These are phyloP conservation scores for Begonia peltatifolia DNA, from an alignment of 306 rosid genomes.

Conservation along the genomic window DNA sequence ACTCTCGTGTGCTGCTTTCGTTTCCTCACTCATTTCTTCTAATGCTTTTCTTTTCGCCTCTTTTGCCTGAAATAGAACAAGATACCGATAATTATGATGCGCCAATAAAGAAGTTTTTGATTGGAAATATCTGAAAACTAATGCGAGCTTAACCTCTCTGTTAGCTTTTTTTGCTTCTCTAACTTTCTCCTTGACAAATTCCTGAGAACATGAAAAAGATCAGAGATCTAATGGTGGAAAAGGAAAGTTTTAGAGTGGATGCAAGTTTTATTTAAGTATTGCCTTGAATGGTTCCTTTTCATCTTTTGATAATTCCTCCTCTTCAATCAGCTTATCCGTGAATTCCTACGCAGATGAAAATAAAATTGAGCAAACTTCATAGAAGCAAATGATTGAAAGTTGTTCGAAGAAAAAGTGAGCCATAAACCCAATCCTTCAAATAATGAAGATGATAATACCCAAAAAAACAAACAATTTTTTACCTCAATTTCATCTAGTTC, in stretches of 20 bases:
- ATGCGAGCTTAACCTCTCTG: slow-evolving; percentile 31
- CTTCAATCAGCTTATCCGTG: slow-evolving; percentile 54
- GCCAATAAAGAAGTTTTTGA: background rate
- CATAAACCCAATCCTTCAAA: too few species aligned
- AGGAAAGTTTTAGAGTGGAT: background rate
- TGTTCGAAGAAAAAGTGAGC: too few species aligned
- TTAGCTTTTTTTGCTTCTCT: slow-evolving; percentile 69
- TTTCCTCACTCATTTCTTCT: slow-evolving; percentile 66
- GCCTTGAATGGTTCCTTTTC: slow-evolving; percentile 74
- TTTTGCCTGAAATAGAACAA: slow-evolving; percentile 41
- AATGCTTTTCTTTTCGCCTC: slow-evolving; percentile 59
- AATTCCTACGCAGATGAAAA: slow-evolving; percentile 38
- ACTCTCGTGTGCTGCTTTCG: slow-evolving; percentile 48
- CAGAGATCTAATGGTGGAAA: background rate
- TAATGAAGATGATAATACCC: too few species aligned
- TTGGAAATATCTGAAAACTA: too few species aligned
- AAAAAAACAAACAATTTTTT: slow-evolving; percentile 8
- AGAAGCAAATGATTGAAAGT: too few species aligned
- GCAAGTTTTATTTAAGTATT: slow-evolving; percentile 5
- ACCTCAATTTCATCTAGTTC: slow-evolving; percentile 81
- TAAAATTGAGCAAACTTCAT: too few species aligned
- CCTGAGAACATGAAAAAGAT: slow-evolving; percentile 21
- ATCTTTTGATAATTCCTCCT: slow-evolving; percentile 44
- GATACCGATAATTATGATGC: background rate
- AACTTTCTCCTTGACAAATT: slow-evolving; percentile 66